Evolutionary conservation across 1,284 basidiomycete species (phyloP).

Genomic region (Rhizopogon parksii): DNA sequence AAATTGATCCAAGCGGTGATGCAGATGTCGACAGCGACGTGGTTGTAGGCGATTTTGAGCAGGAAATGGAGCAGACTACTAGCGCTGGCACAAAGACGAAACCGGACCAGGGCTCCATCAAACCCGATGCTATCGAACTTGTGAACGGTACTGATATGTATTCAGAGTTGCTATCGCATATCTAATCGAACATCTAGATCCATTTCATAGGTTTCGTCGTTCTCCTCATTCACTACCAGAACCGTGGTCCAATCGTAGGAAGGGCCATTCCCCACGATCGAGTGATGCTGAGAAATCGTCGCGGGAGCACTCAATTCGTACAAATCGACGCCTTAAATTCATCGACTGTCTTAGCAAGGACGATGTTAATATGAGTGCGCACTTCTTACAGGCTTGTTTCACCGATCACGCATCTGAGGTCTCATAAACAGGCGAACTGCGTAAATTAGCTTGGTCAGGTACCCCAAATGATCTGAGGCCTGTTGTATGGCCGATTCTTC

Average conservation of each 20-base stretch:
- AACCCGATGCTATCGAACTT: constrained; percentile 65
- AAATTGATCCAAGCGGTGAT: constrained; percentile 35
- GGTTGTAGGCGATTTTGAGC: constrained; percentile 65
- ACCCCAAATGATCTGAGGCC: constrained; percentile 86
- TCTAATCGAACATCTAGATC: constrained; percentile 39
- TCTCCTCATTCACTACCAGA: constrained; percentile 26
- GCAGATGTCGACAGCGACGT: constrained; percentile 64
- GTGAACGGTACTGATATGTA: constrained; percentile 50
- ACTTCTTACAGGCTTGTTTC: not conserved
- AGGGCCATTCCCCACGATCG: constrained; percentile 10
- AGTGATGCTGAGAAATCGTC: constrained; percentile 49
- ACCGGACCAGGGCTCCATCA: constrained; percentile 44
- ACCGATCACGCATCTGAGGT: not conserved
- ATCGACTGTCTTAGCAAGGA: constrained; percentile 62
- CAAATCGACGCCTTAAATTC: constrained; percentile 68
- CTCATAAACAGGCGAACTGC: constrained; percentile 57
- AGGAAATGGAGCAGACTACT: constrained; percentile 37
- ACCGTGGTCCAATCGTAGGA: constrained; percentile 17
- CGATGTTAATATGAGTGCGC: constrained; percentile 71
- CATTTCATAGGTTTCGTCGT: constrained; percentile 46
- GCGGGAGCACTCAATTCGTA: constrained; percentile 69
- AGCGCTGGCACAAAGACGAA: constrained; percentile 31
- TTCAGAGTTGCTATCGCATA: constrained; percentile 11
- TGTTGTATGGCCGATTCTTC: constrained; percentile 89
- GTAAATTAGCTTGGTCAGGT: constrained; percentile 94